Base-by-base conservation (phyloP, 2,329 filamentous ascomycete species). In the Scedosporium dehoogii region DNA sequence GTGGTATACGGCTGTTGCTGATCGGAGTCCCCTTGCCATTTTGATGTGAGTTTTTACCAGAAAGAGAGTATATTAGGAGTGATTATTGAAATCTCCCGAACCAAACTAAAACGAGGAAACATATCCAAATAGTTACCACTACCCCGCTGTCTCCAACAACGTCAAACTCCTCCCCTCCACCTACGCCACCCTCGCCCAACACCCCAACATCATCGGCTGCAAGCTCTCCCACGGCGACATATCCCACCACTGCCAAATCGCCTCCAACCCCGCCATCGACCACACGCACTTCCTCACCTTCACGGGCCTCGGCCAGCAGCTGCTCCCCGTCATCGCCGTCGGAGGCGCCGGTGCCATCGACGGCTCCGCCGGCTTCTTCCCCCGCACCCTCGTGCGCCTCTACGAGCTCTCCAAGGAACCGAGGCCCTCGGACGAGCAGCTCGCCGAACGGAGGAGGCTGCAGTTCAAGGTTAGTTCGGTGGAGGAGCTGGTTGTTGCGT, bases 211-310 rank as follows among this genome's bases (percentile, higher is more conserved):
- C 63, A 85, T 88, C 3, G 86, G 86, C 59, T 86, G 83, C 74
- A 89, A 89, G 74, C 81, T 89, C 67, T 88, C 85, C 0, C 86
- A 89, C 70, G 85, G 84, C 59, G 84, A 87, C 69, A 78, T 88
- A 57, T 86, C 84, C n/a, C 78, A 82, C 67, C 85, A 87, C 69
- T 78, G 81, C 4, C 81, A 87, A 70, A 81, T 88, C 63, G 83
- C 82, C 3, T 77, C 80, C 3, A 82, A 80, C 67, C 85, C 85
- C 0, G 70, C 76, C 58, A 85, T 88, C 69, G 81, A 87, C 71
- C 79, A 83, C 68, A 68, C 72, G 2, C 74, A 79, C 57, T 88
- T 88, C 74, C 79, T 78, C 66, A 81, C 84, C 33, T 88, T 83
- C 74, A 86, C 84, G 3, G 85, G 86, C 0, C 78, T 88, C 1